Conservation (phyloP, 441 rosid genomes). For the Aleurites moluccanus region DNA sequence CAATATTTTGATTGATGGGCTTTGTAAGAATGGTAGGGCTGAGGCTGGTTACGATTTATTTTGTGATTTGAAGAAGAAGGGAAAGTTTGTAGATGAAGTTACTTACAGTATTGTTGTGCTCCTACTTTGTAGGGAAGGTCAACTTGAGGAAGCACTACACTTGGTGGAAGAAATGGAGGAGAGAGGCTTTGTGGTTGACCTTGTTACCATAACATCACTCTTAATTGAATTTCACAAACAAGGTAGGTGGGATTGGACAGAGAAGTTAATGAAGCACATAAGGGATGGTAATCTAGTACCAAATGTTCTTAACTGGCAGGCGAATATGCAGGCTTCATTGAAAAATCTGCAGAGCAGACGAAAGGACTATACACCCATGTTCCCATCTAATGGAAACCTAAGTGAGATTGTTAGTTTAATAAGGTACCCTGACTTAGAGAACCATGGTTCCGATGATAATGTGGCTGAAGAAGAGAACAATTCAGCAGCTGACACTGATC, state of each 20-base stretch:
- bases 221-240: conserved; percentile 72
- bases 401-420: conserved; percentile 41
- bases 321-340: conserved; percentile 57
- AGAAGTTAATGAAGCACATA: conserved; percentile 68
- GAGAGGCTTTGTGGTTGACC: conserved; percentile 70
- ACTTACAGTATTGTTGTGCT: conserved; percentile 74
- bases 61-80: conserved; percentile 85
- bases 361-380: conserved; percentile 61
- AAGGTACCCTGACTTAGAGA: conserved; percentile 27
- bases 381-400: conserved; percentile 56
- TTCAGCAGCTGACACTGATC: background rate
- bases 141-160: conserved; percentile 59
- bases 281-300: conserved; percentile 58
- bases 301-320: conserved; percentile 69
- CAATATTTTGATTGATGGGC: conserved; percentile 80
- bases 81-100: conserved; percentile 82
- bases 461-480: conserved; percentile 27
- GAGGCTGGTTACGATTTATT: conserved; percentile 80
- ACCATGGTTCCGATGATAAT: conserved; percentile 31
- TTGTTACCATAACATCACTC: conserved; percentile 78
- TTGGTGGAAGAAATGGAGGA: conserved; percentile 84
- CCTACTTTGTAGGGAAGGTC: conserved; percentile 77
- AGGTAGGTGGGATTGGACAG: conserved; percentile 78
- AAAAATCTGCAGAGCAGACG: conserved; percentile 50
- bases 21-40: conserved; percentile 73